Base-by-base conservation (phyloP, 108 stramenopile genomes). In the Ochromonas danica region DNA sequence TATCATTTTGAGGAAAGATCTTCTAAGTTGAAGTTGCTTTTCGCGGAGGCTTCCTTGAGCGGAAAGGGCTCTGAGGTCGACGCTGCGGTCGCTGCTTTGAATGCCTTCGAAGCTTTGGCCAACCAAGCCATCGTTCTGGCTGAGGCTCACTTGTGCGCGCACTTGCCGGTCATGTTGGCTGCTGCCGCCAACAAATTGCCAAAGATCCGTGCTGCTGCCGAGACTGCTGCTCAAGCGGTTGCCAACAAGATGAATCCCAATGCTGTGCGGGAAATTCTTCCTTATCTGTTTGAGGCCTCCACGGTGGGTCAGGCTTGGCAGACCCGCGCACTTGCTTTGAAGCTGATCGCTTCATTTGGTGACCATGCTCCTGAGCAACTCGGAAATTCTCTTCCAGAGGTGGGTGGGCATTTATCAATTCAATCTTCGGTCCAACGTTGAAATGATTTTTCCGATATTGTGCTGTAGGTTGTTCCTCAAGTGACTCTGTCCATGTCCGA, bases 401-500 rank as follows among this genome's bases (percentile, higher is more conserved):
- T 67, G 25, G 25, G 63, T 35, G 3, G 3, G 17, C 22, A 22
- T 22, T 57, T 10, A 17, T 57, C 22, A 6, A 35, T 36, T 67
- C 63, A 35, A 36, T 67, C 17, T 6, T 25, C 6, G 63, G 3
- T 31, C 10, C 3, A 25, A 67, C 31, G 3, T 31, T 25, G 25
- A 36, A 28, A 35, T 33, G 27, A 67, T 14, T 67, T 67, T 94
- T 92, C 90, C 70, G 87, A 90, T 78, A 89, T 91, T 51, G 91
- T 97, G 78, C 93, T 93, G 10, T 90, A 92, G 84, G 78, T 97
- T 31, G 93, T 97, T 36, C 96, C 96, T 40, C 94, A 94, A 78
- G 91, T 97, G 42, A 94, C 96, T 17, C 92, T 93, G 1, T 94
- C 91, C 80, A 94, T 97, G 94, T 94, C 94, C 93, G 96, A 97